Evolutionary conservation across 331 rosid species (phyloP), one percentile per base, ranked within the genome.

Genomic region (Pyracantha coccinea): DNA sequence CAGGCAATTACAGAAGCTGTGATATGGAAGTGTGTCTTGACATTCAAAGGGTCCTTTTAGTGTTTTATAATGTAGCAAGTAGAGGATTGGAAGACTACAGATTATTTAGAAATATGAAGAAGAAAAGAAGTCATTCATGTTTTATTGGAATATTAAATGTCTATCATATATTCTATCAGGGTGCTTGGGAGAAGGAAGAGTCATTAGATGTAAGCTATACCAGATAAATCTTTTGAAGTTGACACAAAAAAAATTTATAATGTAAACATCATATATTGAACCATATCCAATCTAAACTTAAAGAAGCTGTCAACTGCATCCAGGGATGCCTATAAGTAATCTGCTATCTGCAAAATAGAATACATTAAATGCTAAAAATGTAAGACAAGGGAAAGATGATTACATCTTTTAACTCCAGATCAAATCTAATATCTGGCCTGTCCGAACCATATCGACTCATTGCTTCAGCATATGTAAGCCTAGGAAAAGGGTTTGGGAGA

Each of bases 391-490:
- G 44, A 63, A 73, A 83, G 81, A 71, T 68, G 58, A 58, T 77
- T 92, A 95, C 99, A 88, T 92, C 99, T 81, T 85, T 87, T 75
- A 95, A 81, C 81, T 92, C 96, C 17, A 95, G 99, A 77, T 90
- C 91, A 82, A 89, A 92, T 88, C 99, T 87, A 68, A 83, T 87
- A 80, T 92, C 97, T 60, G 97, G 97, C 83, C 91, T 77, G 78
- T 95, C 99, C 8, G 97, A 92, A 79, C 99, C 97, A 80, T 95
- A 95, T 81, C 90, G 86, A 82, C 85, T 83, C 91, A 87, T 90
- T 62, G 99, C 97, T 80, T 92, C 99, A 75, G 97, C 89, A 81
- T 95, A 95, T n/a, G 97, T 89, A 80, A 95, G 97, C 96, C 93
- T 87, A 20, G 97, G 97, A 76, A 95, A 95, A 78, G 99, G 97